A percentile compares a stretch with the other conserved stretches of the same genome.
Conservation (phyloP, 805 yeast species). For the Clavispora asparagi region DNA sequence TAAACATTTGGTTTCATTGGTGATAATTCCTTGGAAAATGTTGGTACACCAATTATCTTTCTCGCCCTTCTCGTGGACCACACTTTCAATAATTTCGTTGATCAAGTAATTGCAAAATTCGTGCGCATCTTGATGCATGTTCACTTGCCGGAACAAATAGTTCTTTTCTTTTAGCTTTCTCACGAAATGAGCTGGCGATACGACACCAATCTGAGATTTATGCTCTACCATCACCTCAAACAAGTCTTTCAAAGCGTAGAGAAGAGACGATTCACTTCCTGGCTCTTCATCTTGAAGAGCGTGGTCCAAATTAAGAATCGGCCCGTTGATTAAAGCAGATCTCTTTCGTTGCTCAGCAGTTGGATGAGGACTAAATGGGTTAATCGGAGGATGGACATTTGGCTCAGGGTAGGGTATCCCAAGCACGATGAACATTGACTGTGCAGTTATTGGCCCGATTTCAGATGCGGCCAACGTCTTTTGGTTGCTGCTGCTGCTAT, state of each 20-base stretch:
- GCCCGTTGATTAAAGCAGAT: slow-evolving; percentile 74
- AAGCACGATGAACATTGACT: slow-evolving; percentile 30
- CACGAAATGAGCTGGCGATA: slow-evolving; percentile 72
- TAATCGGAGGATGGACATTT: slow-evolving; percentile 27
- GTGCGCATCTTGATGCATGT: slow-evolving; percentile 98
- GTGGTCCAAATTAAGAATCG: slow-evolving; percentile 76
- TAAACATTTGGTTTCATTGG: slow-evolving; percentile 84
- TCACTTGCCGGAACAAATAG: slow-evolving; percentile 73
- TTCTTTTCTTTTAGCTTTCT: slow-evolving; percentile 76
- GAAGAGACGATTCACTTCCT: slow-evolving; percentile 19
- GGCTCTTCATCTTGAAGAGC: slow-evolving; percentile 38
- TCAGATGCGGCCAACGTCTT: neutral
- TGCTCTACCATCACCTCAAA: slow-evolving; percentile 81
- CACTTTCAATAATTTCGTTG: slow-evolving; percentile 59
- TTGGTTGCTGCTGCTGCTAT: slow-evolving; percentile 4
- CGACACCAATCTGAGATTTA: slow-evolving; percentile 67
- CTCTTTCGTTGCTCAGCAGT: slow-evolving; percentile 71
- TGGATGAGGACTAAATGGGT: slow-evolving; percentile 36
- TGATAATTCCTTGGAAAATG: slow-evolving; percentile 77
- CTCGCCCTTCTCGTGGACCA: slow-evolving; percentile 35
- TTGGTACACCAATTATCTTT: slow-evolving; percentile 52
- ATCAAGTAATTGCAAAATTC: slow-evolving; percentile 86
- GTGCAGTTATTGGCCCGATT: slow-evolving; percentile 17
- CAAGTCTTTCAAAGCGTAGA: slow-evolving; percentile 72
- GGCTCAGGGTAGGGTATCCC: slow-evolving; percentile 41